Percentiles rank a stretch among this genome's conserved stretches.
These are phyloP conservation scores for Rubus idaeus DNA, from an alignment of 306 rosid genomes.

Conservation along the genomic window DNA sequence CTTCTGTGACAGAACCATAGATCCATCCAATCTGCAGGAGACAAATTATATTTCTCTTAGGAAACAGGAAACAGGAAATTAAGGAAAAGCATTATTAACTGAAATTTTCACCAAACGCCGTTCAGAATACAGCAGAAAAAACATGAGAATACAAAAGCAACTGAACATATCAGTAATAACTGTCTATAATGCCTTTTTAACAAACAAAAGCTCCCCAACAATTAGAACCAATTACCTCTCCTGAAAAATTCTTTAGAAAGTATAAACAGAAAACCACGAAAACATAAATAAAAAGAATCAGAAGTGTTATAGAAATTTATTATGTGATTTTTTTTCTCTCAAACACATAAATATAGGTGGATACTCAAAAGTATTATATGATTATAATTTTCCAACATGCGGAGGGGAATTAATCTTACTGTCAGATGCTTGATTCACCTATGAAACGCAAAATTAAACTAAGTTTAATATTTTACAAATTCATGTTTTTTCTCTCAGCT, in stretches of 20 bases:
- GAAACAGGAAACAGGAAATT: neutral
- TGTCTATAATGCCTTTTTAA: neutral
- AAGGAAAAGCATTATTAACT: neutral
- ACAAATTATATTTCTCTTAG: conserved; percentile 11
- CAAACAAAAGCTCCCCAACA: neutral
- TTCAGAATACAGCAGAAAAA: neutral
- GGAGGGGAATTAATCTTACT: neutral
- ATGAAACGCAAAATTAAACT: neutral
- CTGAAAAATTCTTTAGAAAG: neutral
- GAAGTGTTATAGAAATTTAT: neutral
- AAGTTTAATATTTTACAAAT: neutral
- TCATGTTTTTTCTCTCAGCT: neutral
- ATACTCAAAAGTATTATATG: neutral
- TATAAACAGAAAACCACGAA: neutral
- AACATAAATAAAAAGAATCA: too few species aligned
- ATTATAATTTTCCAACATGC: neutral
- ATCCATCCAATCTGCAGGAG: conserved; percentile 94
- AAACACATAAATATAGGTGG: neutral
- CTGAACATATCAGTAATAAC: neutral
- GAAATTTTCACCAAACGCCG: neutral
- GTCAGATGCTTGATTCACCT: neutral
- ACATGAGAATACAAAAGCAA: neutral
- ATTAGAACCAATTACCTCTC: neutral
- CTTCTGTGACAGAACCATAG: conserved; percentile 97
- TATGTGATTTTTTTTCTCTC: neutral